Evolutionary conservation across 345 rosid species (phyloP).

Genomic region (Eucalyptus leucophloia): DNA sequence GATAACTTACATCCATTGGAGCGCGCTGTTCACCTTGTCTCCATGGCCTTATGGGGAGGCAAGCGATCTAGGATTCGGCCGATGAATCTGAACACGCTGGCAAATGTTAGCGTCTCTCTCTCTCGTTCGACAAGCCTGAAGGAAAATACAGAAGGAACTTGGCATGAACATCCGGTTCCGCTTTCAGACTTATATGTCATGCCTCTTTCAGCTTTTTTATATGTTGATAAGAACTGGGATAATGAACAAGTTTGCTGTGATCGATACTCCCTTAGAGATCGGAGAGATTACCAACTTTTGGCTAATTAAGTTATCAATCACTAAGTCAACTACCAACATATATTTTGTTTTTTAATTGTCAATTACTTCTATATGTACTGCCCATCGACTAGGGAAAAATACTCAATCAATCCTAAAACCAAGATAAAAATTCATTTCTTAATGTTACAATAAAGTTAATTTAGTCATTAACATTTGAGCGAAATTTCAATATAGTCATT

Average conservation of each 20-base stretch:
- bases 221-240: background rate
- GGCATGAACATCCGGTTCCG: background rate
- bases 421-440: background rate
- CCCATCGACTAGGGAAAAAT: background rate
- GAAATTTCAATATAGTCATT: background rate
- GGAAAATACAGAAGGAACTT: background rate
- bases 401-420: background rate
- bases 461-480: background rate
- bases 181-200: background rate
- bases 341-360: background rate
- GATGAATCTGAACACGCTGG: background rate
- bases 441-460: background rate
- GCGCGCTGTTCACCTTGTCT: no score
- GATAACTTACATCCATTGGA: no score
- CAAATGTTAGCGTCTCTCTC: background rate
- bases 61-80: no score
- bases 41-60: no score
- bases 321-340: background rate
- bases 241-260: background rate
- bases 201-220: background rate
- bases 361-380: background rate
- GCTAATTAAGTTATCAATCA: background rate
- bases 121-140: background rate
- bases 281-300: background rate
- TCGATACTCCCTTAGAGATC: background rate